A percentile compares a stretch with the other conserved stretches of the same genome.
These are phyloP conservation scores for Yamadazyma philogaea DNA, from an alignment of 805 yeast genomes.

Conservation along the genomic window DNA sequence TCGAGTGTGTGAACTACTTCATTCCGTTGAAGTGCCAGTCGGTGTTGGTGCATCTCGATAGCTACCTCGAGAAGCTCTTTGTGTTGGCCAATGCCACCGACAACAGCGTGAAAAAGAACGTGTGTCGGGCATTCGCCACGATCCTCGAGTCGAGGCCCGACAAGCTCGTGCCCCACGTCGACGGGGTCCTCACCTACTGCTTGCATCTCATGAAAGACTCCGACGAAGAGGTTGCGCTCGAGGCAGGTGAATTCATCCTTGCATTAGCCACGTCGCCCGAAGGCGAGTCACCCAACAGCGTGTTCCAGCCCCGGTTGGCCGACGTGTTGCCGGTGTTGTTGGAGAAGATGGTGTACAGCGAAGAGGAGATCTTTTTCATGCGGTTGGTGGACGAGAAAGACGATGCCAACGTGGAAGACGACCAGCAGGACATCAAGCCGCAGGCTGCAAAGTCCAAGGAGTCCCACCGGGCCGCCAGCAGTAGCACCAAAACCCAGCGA, in stretches of 20 bases:
- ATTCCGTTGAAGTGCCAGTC: conserved; percentile 67
- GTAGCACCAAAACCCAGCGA: conserved; percentile 6
- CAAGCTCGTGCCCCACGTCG: conserved; percentile 71
- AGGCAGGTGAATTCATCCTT: conserved; percentile 89
- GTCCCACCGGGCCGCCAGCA: conserved; percentile 25
- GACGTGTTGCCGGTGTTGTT: conserved; percentile 74
- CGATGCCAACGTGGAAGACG: conserved; percentile 74
- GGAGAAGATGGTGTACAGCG: conserved; percentile 82
- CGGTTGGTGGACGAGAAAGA: conserved; percentile 67
- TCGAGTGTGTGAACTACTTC: conserved; percentile 75
- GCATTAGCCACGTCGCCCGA: conserved; percentile 66
- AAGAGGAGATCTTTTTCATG: conserved; percentile 67
- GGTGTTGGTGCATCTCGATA: conserved; percentile 62
- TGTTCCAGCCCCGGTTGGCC: conserved; percentile 56
- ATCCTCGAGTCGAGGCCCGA: conserved; percentile 78
- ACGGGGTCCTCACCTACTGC: conserved; percentile 83
- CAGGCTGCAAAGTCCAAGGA: conserved; percentile 64
- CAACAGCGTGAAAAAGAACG: conserved; percentile 61
- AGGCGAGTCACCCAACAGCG: conserved; percentile 29
- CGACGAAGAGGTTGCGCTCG: conserved; percentile 77
- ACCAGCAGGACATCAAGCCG: conserved; percentile 85
- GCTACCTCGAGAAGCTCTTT: conserved; percentile 62
- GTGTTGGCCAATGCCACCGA: conserved; percentile 61
- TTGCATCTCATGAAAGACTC: conserved; percentile 67
- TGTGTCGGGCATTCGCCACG: conserved; percentile 72